Evolutionary conservation across 306 rosid species (phyloP).

Genomic region (Quercus dentata): DNA sequence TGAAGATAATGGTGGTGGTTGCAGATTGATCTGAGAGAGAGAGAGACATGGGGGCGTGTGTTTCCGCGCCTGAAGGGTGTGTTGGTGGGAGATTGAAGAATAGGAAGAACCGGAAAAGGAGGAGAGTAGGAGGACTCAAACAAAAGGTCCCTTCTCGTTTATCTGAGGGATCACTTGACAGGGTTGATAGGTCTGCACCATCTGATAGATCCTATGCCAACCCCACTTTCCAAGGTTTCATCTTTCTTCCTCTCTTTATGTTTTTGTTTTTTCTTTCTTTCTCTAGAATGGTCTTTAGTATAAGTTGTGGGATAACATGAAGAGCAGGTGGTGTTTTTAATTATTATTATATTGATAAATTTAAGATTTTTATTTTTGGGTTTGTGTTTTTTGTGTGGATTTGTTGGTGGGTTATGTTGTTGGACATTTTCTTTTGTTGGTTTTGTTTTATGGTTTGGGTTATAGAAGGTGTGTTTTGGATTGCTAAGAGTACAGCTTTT

Average conservation of each 20-base stretch:
- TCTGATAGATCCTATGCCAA: conserved; percentile 54
- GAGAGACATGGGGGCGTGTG: conserved; percentile 77
- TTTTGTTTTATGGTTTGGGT: conserved; percentile 18
- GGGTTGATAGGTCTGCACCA: conserved; percentile 25
- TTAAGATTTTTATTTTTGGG: neutral
- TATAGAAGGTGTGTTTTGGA: neutral
- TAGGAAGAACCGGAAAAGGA: conserved; percentile 39
- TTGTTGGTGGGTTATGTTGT: conserved; percentile 7
- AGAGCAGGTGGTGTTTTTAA: neutral
- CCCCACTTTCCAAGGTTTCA: conserved; percentile 72
- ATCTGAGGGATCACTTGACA: conserved; percentile 54
- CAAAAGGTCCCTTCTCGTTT: conserved; percentile 49
- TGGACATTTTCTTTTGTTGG: conserved; percentile 1
- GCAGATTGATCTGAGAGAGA: conserved; percentile 15
- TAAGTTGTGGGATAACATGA: neutral
- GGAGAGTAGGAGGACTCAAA: conserved; percentile 43
- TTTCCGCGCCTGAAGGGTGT: conserved; percentile 66
- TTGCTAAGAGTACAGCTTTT: conserved; percentile 1
- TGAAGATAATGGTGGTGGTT: neutral
- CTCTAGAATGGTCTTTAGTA: neutral
- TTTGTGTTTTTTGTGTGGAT: conserved; percentile 21
- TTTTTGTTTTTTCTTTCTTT: neutral
- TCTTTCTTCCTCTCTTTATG: neutral
- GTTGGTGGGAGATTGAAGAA: conserved; percentile 50
- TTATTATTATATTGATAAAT: neutral